Percentiles rank a stretch among this genome's conserved stretches.
phyloP scores from a whole-genome alignment of 768 basidiomycete genomes.

The Gelatoporia subvermispora region DNA sequence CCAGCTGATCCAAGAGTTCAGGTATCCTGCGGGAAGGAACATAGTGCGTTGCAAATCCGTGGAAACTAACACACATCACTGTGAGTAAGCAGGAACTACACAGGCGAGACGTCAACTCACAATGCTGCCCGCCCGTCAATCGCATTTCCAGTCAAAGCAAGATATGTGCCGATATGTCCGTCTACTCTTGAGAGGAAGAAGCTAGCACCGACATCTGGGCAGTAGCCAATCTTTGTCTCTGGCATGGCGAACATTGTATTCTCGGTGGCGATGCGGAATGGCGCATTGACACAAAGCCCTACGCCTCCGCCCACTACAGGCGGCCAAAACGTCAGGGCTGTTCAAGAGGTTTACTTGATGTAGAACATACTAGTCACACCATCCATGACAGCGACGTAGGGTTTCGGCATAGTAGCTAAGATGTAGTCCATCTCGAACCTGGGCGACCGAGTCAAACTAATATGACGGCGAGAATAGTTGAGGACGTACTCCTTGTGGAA shows the following conservation, averaged over 20 bases:
- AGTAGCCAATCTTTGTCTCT: slow-evolving; percentile 88
- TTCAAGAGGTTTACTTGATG: neutral
- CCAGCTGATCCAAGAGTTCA: slow-evolving; percentile 63
- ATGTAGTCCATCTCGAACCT: slow-evolving; percentile 82
- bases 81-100: neutral
- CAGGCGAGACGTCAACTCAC: slow-evolving; percentile 41
- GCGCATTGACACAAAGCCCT: slow-evolving; percentile 78
- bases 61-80: slow-evolving; percentile 15
- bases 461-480: neutral
- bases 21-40: slow-evolving; percentile 75
- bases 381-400: slow-evolving; percentile 89
- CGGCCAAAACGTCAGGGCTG: slow-evolving; percentile 3
- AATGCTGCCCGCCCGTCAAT: slow-evolving; percentile 80
- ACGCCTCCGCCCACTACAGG: slow-evolving; percentile 90
- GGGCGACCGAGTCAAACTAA: neutral
- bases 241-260: slow-evolving; percentile 94
- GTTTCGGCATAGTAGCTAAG: slow-evolving; percentile 67
- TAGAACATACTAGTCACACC: slow-evolving; percentile 79
- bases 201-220: slow-evolving; percentile 90
- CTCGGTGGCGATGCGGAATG: slow-evolving; percentile 91
- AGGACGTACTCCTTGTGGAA: slow-evolving; percentile 81
- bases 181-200: slow-evolving; percentile 88
- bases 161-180: slow-evolving; percentile 90
- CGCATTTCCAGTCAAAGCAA: slow-evolving; percentile 75
- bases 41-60: slow-evolving; percentile 92